Base-by-base conservation (phyloP, 2,329 filamentous ascomycete genomes). In the Phyllosticta citrichinensis region DNA sequence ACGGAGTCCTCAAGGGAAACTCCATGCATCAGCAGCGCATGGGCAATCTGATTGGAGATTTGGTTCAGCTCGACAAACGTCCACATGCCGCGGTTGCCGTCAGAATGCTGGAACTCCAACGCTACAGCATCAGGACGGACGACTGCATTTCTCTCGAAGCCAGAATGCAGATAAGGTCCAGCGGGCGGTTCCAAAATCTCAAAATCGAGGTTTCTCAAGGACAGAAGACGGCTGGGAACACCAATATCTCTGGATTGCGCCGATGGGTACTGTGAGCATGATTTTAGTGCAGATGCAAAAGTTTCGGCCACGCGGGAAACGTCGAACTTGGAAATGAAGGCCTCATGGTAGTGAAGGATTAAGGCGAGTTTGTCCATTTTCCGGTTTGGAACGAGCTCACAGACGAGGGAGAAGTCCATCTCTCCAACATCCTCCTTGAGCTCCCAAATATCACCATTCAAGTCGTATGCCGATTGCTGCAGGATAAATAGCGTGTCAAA, bases 401-500 rank as follows among this genome's bases (percentile, higher is more conserved):
- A 87, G 12, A 95, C 87, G 52, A 96, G 71, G 0, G 90, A 88
- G 17, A 89, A 79, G 70, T 90, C 87, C 87, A 92, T 92, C 5
- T 81, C 76, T 33, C 83, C 81, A 56, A 75, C 67, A 55, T 85
- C 81, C 10, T 78, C 71, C 54, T 79, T 67, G 25, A 81, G 66
- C 20, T 69, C 74, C 82, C 82, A 84, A 40, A 83, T 75, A 1
- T 68, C 64, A n/a, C 70, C 30, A 63, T 83, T 75, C 8, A 83
- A 69, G 1, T 71, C 63, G 10, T 64, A 60, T 6, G 77, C 68
- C 0, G 82, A 78, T 52, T 87, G 85, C 68, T 97, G 92, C 11
- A 96, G 76, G 56, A 97, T 82, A 17, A 97, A 76, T 30, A 96
- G 74, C 1, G 87, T 89, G 69, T 96, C 89, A 70, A 96, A 96